phyloP scores from a whole-genome alignment of 805 yeast species.

The Sungouiella blattae region DNA sequence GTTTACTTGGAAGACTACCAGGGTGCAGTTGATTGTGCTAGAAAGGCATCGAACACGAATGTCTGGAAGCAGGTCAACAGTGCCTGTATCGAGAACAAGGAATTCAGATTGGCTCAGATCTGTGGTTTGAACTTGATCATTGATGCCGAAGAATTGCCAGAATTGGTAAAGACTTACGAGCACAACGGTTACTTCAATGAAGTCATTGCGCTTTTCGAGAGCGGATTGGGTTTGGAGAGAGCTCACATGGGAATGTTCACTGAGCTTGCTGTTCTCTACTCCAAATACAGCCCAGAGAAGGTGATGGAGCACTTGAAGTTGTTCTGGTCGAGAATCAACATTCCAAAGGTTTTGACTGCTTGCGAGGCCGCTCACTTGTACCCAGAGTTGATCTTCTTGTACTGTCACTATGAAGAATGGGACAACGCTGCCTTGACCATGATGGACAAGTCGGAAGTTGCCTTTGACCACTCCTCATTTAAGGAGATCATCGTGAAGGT shows the following conservation, averaged over 20 bases:
- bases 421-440: slow-evolving; percentile 96
- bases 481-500: slow-evolving; percentile 94
- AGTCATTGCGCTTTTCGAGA: slow-evolving; percentile 87
- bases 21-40: slow-evolving; percentile 96
- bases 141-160: slow-evolving; percentile 95
- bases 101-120: slow-evolving; percentile 95
- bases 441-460: slow-evolving; percentile 91
- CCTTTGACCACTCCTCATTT: slow-evolving; percentile 90
- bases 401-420: slow-evolving; percentile 99
- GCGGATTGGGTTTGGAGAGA: slow-evolving; percentile 93
- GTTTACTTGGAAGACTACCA: slow-evolving; percentile 91
- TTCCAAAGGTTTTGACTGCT: slow-evolving; percentile 94
- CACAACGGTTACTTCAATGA: slow-evolving; percentile 88
- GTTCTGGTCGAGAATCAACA: slow-evolving; percentile 97
- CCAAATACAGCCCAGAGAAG: slow-evolving; percentile 84
- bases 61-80: slow-evolving; percentile 98
- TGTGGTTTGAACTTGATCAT: slow-evolving; percentile 96
- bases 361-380: slow-evolving; percentile 92
- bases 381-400: slow-evolving; percentile 93
- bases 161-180: slow-evolving; percentile 83
- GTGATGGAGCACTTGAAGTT: slow-evolving; percentile 95
- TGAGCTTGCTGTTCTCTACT: slow-evolving; percentile 84
- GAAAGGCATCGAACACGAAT: slow-evolving; percentile 88
- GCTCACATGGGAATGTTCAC: slow-evolving; percentile 99
- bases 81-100: slow-evolving; percentile 93